A percentile compares a stretch with the other conserved stretches of the same genome.
phyloP scores from a whole-genome alignment of 2,329 filamentous ascomycete species.

The Colletotrichum gloeosporioides region DNA sequence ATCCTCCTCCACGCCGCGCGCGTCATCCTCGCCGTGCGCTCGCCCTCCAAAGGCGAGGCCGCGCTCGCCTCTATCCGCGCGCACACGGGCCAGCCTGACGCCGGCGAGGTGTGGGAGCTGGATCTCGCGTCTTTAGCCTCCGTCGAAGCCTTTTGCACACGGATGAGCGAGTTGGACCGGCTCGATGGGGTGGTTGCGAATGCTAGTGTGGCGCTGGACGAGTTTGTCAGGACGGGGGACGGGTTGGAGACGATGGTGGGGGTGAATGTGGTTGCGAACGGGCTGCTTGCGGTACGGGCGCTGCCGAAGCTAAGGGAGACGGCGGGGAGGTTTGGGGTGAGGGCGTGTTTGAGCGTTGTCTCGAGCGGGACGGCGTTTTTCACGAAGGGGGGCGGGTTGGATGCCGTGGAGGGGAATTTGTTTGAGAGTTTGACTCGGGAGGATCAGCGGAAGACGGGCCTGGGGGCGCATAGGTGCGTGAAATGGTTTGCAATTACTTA shows the following conservation, averaged over 20 bases:
- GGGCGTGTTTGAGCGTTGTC: not conserved
- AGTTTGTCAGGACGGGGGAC: not conserved
- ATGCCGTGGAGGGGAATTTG: not conserved
- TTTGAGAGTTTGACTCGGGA: not conserved
- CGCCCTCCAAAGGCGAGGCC: not conserved
- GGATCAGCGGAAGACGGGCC: fast-evolving
- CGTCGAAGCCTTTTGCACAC: not conserved
- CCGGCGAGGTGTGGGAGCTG: not conserved
- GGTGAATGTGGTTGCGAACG: not conserved
- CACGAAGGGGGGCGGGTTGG: not conserved
- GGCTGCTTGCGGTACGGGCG: not conserved
- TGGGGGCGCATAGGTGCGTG: not conserved
- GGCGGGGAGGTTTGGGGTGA: not conserved
- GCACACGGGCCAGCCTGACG: not conserved
- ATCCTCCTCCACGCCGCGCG: not conserved
- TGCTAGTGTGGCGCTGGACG: not conserved
- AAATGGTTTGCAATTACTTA: not conserved
- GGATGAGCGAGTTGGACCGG: not conserved
- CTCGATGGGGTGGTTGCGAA: not conserved
- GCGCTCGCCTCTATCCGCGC: not conserved
- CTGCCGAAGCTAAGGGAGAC: not conserved
- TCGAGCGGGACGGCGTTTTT: not conserved
- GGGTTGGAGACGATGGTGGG: not conserved
- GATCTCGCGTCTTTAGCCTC: not conserved
- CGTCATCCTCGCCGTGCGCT: not conserved